A percentile compares a stretch with the other conserved stretches of the same genome.
Conservation (phyloP, 2,329 filamentous ascomycete genomes). For the Aspergillus sp. region DNA sequence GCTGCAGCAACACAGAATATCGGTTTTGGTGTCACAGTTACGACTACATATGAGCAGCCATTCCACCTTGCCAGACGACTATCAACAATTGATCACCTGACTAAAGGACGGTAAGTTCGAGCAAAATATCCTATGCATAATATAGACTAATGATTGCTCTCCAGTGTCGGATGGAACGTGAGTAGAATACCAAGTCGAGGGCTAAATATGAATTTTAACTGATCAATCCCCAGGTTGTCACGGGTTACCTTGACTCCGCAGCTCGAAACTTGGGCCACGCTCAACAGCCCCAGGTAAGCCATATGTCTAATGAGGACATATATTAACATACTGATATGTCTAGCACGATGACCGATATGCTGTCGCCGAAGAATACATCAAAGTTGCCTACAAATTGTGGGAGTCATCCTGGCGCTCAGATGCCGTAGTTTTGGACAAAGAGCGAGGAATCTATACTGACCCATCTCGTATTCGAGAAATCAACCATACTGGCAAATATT, state of each 20-base stretch:
- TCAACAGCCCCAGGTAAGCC: constrained; percentile 44
- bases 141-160: constrained; percentile 1
- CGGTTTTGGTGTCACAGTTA: constrained; percentile 64
- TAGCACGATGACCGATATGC: constrained; percentile 63
- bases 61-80: constrained; percentile 63
- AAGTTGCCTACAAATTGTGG: constrained; percentile 63
- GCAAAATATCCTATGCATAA: background rate
- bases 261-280: constrained; percentile 58
- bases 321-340: background rate
- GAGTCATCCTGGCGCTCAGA: constrained; percentile 65
- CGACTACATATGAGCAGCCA: constrained; percentile 65
- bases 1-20: constrained; percentile 62
- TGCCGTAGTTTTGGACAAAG: constrained; percentile 57
- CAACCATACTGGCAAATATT: constrained; percentile 62
- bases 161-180: constrained; percentile 53
- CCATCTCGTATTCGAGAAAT: constrained; percentile 58
- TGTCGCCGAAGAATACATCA: constrained; percentile 60
- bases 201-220: too few relatives aligned
- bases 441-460: constrained; percentile 57
- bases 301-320: background rate
- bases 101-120: constrained; percentile 50
- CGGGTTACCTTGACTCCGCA: constrained; percentile 63
- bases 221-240: constrained; percentile 50
- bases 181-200: constrained; percentile 13
- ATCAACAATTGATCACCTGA: constrained; percentile 63